Percentiles rank a stretch among this genome's conserved stretches.
These are phyloP conservation scores for Collybia sp. DNA, from an alignment of 768 basidiomycete genomes.

Conservation along the genomic window DNA sequence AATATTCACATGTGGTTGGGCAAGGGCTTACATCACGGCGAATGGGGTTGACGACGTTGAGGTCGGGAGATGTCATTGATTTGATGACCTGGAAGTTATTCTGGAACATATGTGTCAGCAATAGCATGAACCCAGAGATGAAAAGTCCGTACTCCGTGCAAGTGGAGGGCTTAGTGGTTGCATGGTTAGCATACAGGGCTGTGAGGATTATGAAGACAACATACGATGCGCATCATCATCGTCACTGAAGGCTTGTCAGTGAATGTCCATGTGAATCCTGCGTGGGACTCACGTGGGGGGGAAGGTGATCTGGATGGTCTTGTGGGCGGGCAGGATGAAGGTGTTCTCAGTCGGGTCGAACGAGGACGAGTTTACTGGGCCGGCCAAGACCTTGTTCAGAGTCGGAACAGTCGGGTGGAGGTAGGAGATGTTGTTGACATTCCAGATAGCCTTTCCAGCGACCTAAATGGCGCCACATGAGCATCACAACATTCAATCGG, in stretches of 20 bases:
- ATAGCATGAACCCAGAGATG: too few species aligned
- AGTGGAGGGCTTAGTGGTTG: too few species aligned
- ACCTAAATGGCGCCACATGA: neutral
- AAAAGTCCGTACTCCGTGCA: too few species aligned
- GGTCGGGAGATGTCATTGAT: too few species aligned
- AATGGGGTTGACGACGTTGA: constrained; percentile 28
- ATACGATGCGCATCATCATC: constrained; percentile 16
- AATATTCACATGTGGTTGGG: too few species aligned
- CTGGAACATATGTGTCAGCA: too few species aligned
- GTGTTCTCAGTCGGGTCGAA: neutral
- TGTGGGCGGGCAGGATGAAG: constrained; percentile 10
- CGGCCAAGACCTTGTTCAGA: constrained; percentile 25
- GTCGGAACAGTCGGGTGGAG: constrained; percentile 18
- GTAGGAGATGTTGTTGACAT: constrained; percentile 27
- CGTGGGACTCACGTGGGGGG: constrained; percentile 9
- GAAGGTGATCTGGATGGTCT: constrained; percentile 14
- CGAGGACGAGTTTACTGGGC: constrained; percentile 2
- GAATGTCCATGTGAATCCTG: too few species aligned
- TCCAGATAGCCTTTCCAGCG: constrained; percentile 18
- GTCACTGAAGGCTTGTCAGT: constrained; percentile 1
- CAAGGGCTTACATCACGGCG: neutral
- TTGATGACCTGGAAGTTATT: too few species aligned
- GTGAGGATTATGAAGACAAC: neutral
- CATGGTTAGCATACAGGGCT: neutral
- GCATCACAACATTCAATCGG: neutral